Evolutionary conservation across 805 yeast species (phyloP).

Genomic region (Hemisphaericaspora nanyangensis): DNA sequence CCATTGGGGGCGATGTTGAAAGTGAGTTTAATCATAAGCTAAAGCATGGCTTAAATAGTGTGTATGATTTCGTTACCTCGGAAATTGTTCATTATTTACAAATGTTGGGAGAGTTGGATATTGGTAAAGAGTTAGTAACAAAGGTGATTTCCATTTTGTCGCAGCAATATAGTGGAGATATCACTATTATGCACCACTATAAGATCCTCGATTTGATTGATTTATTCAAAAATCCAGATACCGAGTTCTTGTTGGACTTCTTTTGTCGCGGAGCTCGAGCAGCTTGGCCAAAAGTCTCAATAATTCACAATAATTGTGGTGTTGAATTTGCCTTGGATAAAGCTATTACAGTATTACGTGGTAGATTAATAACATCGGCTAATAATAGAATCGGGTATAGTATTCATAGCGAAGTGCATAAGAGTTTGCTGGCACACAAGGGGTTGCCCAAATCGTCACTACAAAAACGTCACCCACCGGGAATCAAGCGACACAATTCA

Average conservation of each 20-base stretch:
- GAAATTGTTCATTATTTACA: constrained; percentile 80
- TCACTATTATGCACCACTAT: constrained; percentile 84
- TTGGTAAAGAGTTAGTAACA: constrained; percentile 67
- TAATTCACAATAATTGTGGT: constrained; percentile 85
- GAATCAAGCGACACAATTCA: constrained; percentile 22
- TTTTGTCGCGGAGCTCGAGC: constrained; percentile 83
- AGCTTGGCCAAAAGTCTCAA: constrained; percentile 88
- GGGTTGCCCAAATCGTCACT: neutral
- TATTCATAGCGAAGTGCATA: neutral
- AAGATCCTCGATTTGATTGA: constrained; percentile 54
- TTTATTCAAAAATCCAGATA: constrained; percentile 76
- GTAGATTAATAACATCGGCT: constrained; percentile 46
- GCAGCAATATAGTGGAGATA: constrained; percentile 90
- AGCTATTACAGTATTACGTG: constrained; percentile 66
- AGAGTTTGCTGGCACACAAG: neutral
- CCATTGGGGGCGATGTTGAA: constrained; percentile 68
- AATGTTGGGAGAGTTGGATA: constrained; percentile 69
- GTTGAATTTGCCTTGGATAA: constrained; percentile 83
- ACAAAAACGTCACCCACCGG: constrained; percentile 1
- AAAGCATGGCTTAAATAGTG: constrained; percentile 47
- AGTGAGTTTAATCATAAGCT: constrained; percentile 44
- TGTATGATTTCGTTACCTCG: constrained; percentile 56
- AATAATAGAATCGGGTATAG: constrained; percentile 9
- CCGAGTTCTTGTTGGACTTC: constrained; percentile 66
- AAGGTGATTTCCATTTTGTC: constrained; percentile 72